phyloP scores from a whole-genome alignment of 148 eudicot species.

The Vaccinium corymbosum region DNA sequence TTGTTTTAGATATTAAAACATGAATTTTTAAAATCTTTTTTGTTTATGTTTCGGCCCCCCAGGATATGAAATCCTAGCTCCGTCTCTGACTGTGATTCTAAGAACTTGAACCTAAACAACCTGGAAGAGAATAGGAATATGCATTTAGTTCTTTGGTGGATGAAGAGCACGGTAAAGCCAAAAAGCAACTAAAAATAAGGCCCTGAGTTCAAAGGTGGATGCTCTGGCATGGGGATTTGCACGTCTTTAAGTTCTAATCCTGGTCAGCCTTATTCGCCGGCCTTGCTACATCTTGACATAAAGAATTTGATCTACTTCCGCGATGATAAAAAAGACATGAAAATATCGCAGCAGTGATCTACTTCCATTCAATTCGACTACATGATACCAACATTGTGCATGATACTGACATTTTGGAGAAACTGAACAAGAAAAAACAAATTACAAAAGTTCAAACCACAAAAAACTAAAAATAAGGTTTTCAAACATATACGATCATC shows the following conservation, averaged over 20 bases:
- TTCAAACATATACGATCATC: too few relatives aligned
- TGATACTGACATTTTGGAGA: too few relatives aligned
- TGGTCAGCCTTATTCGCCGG: background rate
- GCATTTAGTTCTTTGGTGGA: background rate
- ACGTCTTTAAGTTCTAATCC: background rate
- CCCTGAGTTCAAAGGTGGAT: background rate
- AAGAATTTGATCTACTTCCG: background rate
- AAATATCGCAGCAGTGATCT: background rate
- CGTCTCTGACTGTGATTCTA: too few relatives aligned
- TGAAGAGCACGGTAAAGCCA: too few relatives aligned
- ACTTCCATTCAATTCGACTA: background rate
- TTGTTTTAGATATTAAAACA: too few relatives aligned
- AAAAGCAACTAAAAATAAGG: too few relatives aligned
- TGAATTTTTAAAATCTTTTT: too few relatives aligned
- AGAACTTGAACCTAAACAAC: too few relatives aligned
- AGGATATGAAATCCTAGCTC: too few relatives aligned
- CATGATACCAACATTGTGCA: background rate
- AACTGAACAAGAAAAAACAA: background rate
- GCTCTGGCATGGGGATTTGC: background rate
- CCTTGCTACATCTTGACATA: background rate
- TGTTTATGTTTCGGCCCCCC: too few relatives aligned
- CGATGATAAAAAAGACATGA: background rate
- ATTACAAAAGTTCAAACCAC: background rate
- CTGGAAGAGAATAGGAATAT: conserved; percentile 21
- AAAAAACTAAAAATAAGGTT: background rate